These are phyloP conservation scores for Mucor velutinosus DNA, from an alignment of 371 early-diverging fungal genomes.

Conservation along the genomic window DNA sequence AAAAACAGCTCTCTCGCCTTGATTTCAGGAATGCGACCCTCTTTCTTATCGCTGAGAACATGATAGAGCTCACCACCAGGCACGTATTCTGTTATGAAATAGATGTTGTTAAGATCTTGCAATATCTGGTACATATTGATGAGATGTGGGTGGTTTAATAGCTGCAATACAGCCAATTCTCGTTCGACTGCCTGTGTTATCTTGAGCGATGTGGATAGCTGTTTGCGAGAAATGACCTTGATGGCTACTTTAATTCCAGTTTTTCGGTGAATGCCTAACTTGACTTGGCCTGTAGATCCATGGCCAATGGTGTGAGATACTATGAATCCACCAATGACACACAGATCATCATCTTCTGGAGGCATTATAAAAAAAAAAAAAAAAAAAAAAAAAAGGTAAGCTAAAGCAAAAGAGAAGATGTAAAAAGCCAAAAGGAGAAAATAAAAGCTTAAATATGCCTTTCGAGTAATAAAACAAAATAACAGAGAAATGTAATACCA, in stretches of 20 bases:
- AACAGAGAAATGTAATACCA: neutral
- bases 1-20: conserved; percentile 88
- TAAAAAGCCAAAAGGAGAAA: neutral
- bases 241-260: conserved; percentile 45
- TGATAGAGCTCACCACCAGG: conserved; percentile 46
- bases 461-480: no score
- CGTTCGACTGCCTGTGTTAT: conserved; percentile 61
- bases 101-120: conserved; percentile 50
- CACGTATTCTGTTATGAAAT: conserved; percentile 44
- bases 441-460: no score
- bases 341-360: neutral
- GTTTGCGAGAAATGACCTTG: conserved; percentile 41
- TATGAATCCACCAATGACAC: conserved; percentile 32
- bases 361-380: neutral
- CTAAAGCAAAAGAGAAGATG: neutral
- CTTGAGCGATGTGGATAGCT: conserved; percentile 39
- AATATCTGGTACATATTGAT: conserved; percentile 66
- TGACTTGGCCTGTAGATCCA: conserved; percentile 46
- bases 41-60: conserved; percentile 33
- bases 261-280: conserved; percentile 39
- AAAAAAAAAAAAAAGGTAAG: conserved; percentile 1
- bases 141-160: conserved; percentile 67
- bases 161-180: conserved; percentile 74
- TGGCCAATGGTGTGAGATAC: conserved; percentile 38
- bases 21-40: conserved; percentile 52